These are phyloP conservation scores for Ceratobasidium sp. DNA, from an alignment of 1,284 basidiomycete species.

Conservation along the genomic window DNA sequence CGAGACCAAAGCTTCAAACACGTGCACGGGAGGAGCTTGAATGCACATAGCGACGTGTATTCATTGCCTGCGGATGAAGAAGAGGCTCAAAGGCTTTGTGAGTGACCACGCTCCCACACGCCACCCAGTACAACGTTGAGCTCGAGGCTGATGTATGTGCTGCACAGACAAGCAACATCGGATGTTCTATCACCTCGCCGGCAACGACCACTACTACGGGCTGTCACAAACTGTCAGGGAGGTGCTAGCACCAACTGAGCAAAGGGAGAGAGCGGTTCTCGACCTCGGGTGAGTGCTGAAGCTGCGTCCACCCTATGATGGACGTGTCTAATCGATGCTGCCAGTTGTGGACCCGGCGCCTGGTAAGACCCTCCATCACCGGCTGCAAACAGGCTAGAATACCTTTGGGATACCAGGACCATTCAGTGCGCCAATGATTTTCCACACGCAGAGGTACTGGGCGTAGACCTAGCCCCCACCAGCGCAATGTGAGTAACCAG, in stretches of 20 bases:
- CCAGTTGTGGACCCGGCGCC: conserved; percentile 72
- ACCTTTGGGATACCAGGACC: conserved; percentile 68
- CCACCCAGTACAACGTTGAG: conserved; percentile 9
- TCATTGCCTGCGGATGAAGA: conserved; percentile 78
- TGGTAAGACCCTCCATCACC: conserved; percentile 62
- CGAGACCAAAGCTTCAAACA: conserved; percentile 67
- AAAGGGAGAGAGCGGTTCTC: conserved; percentile 64
- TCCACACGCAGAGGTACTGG: conserved; percentile 72
- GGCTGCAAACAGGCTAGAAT: not conserved
- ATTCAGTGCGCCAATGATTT: conserved; percentile 76
- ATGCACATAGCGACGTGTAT: conserved; percentile 81
- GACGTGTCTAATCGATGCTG: not conserved
- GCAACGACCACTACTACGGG: conserved; percentile 35
- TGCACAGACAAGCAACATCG: conserved; percentile 70
- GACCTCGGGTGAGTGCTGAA: conserved; percentile 66
- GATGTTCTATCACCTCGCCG: conserved; percentile 70
- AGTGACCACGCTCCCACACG: conserved; percentile 59
- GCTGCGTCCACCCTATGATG: not conserved
- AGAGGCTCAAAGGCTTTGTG: conserved; percentile 68
- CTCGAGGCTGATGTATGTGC: conserved; percentile 22
- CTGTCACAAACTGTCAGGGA: conserved; percentile 56
- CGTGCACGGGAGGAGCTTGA: conserved; percentile 74
- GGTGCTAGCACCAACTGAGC: conserved; percentile 18
- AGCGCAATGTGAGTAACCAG: conserved; percentile 64
- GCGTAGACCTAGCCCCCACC: conserved; percentile 81